Base-by-base conservation (phyloP, 352 stramenopile genomes). In the Phytophthora vignae region DNA sequence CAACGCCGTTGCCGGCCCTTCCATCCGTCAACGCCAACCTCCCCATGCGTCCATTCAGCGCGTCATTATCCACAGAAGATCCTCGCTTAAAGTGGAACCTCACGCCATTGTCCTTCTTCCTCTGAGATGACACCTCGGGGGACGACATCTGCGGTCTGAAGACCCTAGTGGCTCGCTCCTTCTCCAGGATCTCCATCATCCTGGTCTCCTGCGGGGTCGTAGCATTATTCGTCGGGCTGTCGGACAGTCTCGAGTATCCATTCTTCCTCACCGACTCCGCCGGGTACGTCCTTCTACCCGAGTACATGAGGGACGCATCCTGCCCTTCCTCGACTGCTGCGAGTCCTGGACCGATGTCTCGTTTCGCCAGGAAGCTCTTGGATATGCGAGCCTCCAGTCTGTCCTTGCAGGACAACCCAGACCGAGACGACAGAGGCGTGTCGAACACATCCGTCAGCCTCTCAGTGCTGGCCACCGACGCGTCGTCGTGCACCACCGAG, bases 301-400 rank as follows among this genome's bases (percentile, higher is more conserved):
- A 85, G 64, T 91, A 92, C 68, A 92, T 33, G 25, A 71, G 58
- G 11, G 82, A 86, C 33, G 79, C 69, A 25, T 90, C 74, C 22
- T 84, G 77, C 19, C 50, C 38, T 31, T 76, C 60, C 29, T 87
- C 67, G 19, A 78, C 36, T 1, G 53, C 52, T 38, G 17, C 10
- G 38, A 69, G 29, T 48, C 67, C 61, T 4, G 44, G 60, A 7
- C 58, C 67, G 25, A 67, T 66, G 69, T 79, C 36, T 77, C 74
- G 15, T 71, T 53, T 77, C 4, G 64, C 53, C 27, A 85, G 44
- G 19, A 83, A 84, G 19, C 71, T 81, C 59, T 90, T 85, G 48
- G 82, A 91, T 31, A 93, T 90, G n/a, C 85, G 74, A 22, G 85
- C 85, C 65, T 93, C 85, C 22, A 91, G 69, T 49, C 85, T 75